Conservation (phyloP, 2,329 filamentous ascomycete species). For the Apiospora malaysiana region DNA sequence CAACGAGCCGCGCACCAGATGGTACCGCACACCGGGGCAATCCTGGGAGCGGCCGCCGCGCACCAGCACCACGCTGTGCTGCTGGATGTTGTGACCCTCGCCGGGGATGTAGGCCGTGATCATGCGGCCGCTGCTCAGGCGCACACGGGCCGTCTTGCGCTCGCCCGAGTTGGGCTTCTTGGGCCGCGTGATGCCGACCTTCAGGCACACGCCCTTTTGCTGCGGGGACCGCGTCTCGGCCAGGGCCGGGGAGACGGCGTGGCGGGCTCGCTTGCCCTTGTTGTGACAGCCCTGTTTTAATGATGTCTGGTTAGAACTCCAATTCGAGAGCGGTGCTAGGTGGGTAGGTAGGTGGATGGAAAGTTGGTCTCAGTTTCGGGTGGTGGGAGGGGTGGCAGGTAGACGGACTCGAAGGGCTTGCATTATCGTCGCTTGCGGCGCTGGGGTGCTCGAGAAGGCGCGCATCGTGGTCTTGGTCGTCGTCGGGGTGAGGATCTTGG, state of each 20-base stretch:
- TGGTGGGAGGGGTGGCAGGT: no score
- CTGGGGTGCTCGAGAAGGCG: conserved; percentile 63
- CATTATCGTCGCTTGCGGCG: conserved; percentile 69
- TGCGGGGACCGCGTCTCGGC: conserved; percentile 71
- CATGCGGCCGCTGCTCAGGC: conserved; percentile 84
- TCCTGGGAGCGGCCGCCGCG: conserved; percentile 91
- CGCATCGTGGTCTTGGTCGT: conserved; percentile 29
- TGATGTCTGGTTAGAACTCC: neutral
- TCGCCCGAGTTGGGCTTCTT: conserved; percentile 99
- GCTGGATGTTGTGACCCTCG: conserved; percentile 98
- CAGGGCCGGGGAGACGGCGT: conserved; percentile 87
- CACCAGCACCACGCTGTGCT: conserved; percentile 97
- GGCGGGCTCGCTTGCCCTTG: conserved; percentile 75
- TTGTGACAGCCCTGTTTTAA: conserved; percentile 72
- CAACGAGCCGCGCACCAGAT: conserved; percentile 86
- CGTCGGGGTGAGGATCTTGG: conserved; percentile 29
- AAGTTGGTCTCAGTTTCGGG: no score
- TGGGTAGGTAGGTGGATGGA: conserved; percentile 37
- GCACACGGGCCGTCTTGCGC: conserved; percentile 91
- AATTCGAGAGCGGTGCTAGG: neutral
- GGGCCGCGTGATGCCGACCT: conserved; percentile 90
- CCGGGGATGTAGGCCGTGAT: conserved; percentile 95
- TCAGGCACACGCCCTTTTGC: conserved; percentile 95
- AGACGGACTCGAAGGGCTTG: conserved; percentile 66
- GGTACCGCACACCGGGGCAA: conserved; percentile 98